A percentile compares a stretch with the other conserved stretches of the same genome.
phyloP scores from a whole-genome alignment of 2,329 filamentous ascomycete species.

The Monilinia fructicola region DNA sequence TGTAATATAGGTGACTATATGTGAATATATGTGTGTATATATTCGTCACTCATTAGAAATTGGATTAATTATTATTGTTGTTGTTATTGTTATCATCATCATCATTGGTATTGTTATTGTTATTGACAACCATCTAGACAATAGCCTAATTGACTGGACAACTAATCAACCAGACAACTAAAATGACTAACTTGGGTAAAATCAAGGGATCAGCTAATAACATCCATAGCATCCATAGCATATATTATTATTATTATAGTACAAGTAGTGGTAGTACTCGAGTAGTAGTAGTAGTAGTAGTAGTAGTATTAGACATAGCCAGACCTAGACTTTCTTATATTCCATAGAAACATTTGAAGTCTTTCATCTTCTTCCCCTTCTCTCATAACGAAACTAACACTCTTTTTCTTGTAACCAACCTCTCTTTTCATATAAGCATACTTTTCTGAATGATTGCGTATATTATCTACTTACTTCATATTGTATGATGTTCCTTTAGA shows the following conservation, averaged over 20 bases:
- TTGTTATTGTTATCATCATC: no score
- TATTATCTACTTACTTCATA: background rate
- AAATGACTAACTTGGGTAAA: no score
- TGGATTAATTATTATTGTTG: no score
- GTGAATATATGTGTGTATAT: background rate
- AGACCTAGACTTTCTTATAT: background rate
- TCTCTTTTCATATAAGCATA: background rate
- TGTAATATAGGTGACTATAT: no score
- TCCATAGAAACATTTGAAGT: background rate
- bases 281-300: background rate
- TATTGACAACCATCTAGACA: no score
- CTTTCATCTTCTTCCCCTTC: background rate
- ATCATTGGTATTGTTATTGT: no score
- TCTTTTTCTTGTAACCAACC: background rate
- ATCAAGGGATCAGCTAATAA: constrained; percentile 2
- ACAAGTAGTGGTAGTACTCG: no score
- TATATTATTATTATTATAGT: no score
- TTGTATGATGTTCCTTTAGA: no score
- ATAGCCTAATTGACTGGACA: background rate
- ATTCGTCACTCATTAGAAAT: background rate
- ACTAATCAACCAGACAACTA: background rate
- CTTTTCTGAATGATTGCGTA: background rate
- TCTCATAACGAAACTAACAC: background rate
- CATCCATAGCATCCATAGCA: background rate
- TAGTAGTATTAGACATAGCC: background rate